Percentiles rank a stretch among this genome's conserved stretches.
phyloP scores from a whole-genome alignment of 176 grass and related monocot species.

The Leersia perrieri region DNA sequence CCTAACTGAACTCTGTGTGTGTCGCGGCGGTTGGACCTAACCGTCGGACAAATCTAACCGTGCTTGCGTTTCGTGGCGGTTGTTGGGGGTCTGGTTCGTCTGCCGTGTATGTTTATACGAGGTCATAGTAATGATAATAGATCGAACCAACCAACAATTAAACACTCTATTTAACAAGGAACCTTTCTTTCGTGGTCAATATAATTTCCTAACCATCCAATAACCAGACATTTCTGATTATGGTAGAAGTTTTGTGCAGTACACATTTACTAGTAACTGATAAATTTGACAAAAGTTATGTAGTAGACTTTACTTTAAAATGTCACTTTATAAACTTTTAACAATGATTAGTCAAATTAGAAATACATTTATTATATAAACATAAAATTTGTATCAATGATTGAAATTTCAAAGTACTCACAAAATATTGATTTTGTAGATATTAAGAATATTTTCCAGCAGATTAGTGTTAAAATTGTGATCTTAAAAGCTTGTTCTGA shows the following conservation, averaged over 20 bases:
- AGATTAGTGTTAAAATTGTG: not conserved
- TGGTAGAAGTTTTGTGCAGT: no score
- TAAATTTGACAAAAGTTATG: no score
- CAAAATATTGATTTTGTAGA: not conserved
- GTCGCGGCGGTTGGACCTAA: slow-evolving; percentile 46
- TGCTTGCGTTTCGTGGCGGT: slow-evolving; percentile 10
- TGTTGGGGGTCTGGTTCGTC: not conserved
- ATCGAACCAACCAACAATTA: no score
- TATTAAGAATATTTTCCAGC: no score
- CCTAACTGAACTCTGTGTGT: slow-evolving; percentile 28
- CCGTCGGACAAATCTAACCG: not conserved
- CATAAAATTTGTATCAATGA: not conserved
- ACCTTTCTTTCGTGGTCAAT: no score
- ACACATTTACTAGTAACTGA: no score
- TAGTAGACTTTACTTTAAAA: no score
- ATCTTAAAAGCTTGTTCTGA: not conserved
- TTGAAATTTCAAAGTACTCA: not conserved
- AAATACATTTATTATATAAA: not conserved
- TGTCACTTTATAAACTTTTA: not conserved
- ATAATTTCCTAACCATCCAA: no score
- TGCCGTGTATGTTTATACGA: not conserved
- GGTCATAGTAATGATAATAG: no score
- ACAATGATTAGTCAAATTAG: not conserved
- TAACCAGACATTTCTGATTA: no score
- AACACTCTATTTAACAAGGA: no score